Percentiles rank a stretch among this genome's conserved stretches.
phyloP scores from a whole-genome alignment of 768 basidiomycete genomes.

The Galerina sulciceps region DNA sequence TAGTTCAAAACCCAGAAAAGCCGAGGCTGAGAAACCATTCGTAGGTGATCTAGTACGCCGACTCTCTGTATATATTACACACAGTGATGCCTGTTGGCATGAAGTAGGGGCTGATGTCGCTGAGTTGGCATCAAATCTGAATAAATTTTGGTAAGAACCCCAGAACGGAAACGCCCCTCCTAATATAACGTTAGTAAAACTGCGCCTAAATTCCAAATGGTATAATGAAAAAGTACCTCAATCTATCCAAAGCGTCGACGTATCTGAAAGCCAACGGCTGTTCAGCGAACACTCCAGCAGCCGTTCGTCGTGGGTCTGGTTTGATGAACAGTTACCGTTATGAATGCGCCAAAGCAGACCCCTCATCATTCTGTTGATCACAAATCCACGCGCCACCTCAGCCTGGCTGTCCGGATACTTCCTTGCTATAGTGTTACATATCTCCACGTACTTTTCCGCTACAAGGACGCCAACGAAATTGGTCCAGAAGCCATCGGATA shows the following conservation, averaged over 20 bases:
- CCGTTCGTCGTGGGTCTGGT: neutral
- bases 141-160: no score
- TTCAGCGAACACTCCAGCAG: slow-evolving; percentile 5
- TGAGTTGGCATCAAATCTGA: no score
- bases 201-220: no score
- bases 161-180: no score
- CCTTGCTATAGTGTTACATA: neutral
- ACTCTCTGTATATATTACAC: no score
- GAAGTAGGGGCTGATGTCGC: no score
- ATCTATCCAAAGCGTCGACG: slow-evolving; percentile 8
- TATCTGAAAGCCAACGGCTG: slow-evolving; percentile 6
- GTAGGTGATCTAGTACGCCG: no score
- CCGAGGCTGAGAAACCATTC: no score
- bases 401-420: neutral
- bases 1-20: no score
- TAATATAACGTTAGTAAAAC: no score
- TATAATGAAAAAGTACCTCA: neutral
- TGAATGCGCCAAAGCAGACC: slow-evolving; percentile 10
- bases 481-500: neutral
- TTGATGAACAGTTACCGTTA: slow-evolving; percentile 1
- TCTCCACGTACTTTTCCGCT: neutral
- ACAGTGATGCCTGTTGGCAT: no score
- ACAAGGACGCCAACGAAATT: slow-evolving; percentile 2
- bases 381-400: neutral
- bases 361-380: slow-evolving; percentile 8